phyloP scores from a whole-genome alignment of 768 basidiomycete species.

The Clavaria fumosa region DNA sequence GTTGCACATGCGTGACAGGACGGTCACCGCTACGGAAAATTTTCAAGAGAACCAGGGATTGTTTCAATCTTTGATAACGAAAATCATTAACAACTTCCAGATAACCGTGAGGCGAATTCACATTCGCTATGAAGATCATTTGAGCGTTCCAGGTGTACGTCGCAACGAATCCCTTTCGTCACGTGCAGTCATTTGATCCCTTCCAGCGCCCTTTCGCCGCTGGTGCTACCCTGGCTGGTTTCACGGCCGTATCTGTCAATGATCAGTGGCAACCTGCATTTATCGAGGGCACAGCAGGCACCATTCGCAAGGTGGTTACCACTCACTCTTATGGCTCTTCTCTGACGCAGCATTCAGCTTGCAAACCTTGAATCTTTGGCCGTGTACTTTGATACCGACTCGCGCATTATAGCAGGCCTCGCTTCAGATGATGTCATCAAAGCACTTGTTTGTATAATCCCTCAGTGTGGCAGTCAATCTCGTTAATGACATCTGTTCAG shows the following conservation, averaged over 20 bases:
- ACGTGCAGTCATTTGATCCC: background rate
- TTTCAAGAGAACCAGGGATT: slow-evolving; percentile 73
- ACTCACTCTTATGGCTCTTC: slow-evolving; percentile 4
- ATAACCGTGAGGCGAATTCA: slow-evolving; percentile 93
- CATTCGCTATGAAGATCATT: slow-evolving; percentile 87
- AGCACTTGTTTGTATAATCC: slow-evolving; percentile 40
- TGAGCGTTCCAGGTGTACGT: slow-evolving; percentile 84
- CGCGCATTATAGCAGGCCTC: slow-evolving; percentile 58
- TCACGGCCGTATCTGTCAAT: slow-evolving; percentile 82
- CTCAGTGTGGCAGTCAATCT: background rate
- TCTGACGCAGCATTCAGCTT: slow-evolving; percentile 30
- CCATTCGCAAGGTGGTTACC: slow-evolving; percentile 67
- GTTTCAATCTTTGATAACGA: slow-evolving; percentile 66
- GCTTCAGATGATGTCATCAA: slow-evolving; percentile 48
- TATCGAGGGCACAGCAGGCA: slow-evolving; percentile 75
- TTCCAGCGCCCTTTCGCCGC: slow-evolving; percentile 84
- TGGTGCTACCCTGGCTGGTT: slow-evolving; percentile 76
- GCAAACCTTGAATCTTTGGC: slow-evolving; percentile 78
- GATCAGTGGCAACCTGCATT: slow-evolving; percentile 80
- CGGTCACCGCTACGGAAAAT: slow-evolving; percentile 22
- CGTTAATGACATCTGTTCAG: slow-evolving; percentile 14
- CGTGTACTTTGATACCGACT: slow-evolving; percentile 91
- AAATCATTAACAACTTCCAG: slow-evolving; percentile 92
- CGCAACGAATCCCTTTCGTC: background rate
- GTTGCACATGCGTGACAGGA: slow-evolving; percentile 52